Percentiles rank a stretch among this genome's conserved stretches.
Conservation (phyloP, 345 rosid species). For the Gossypium arboreum region DNA sequence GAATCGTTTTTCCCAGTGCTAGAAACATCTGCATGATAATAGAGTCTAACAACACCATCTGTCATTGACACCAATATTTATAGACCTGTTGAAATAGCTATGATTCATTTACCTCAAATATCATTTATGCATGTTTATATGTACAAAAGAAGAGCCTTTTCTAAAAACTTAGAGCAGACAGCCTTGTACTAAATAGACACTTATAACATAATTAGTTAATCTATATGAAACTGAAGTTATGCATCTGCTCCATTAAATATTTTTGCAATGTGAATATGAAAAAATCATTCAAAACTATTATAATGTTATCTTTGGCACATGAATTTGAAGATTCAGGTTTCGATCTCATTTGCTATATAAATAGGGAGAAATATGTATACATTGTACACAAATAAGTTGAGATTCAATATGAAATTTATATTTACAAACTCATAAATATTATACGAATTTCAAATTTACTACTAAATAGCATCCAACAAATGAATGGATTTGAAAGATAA, state of each 20-base stretch:
- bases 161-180: neutral
- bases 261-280: neutral
- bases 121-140: neutral
- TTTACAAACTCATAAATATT: neutral
- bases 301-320: neutral
- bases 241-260: neutral
- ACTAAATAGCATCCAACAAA: neutral
- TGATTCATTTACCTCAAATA: neutral
- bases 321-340: neutral
- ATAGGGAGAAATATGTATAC: neutral
- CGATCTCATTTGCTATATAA: neutral
- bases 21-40: neutral
- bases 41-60: neutral
- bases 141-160: neutral
- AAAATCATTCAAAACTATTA: constrained; percentile 1
- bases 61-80: neutral
- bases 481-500: neutral
- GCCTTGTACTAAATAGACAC: neutral
- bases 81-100: neutral
- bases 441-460: neutral
- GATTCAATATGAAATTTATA: neutral
- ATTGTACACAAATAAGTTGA: neutral
- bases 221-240: neutral
- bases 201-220: neutral
- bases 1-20: neutral